phyloP scores from a whole-genome alignment of 768 basidiomycete species.

The Boletus vermiculosoides region DNA sequence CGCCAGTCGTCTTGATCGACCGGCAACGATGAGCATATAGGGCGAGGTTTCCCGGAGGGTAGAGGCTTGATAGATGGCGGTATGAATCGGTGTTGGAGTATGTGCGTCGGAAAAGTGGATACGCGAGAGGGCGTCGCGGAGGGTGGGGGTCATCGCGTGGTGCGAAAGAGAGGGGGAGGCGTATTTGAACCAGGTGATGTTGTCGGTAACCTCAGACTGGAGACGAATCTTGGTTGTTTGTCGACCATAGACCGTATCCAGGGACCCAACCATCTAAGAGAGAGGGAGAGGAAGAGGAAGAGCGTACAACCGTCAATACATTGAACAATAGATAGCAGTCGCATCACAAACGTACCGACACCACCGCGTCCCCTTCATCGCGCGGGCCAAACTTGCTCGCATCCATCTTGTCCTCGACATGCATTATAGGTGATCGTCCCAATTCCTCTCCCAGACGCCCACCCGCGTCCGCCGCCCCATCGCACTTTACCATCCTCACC shows the following conservation, averaged over 20 bases:
- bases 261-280: constrained; percentile 39
- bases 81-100: constrained; percentile 60
- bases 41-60: constrained; percentile 27
- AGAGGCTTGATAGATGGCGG: constrained; percentile 47
- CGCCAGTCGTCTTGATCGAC: constrained; percentile 73
- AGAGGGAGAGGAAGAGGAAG: too few species aligned
- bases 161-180: constrained; percentile 23
- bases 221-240: constrained; percentile 61
- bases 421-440: constrained; percentile 25
- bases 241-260: constrained; percentile 72
- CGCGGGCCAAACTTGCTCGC: not conserved
- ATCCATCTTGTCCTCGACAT: constrained; percentile 16
- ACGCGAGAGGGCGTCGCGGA: constrained; percentile 45
- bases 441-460: not conserved
- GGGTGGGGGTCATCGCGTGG: not conserved
- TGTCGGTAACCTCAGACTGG: constrained; percentile 84
- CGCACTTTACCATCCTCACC: constrained; percentile 57
- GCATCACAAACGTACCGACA: constrained; percentile 9
- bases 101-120: constrained; percentile 59
- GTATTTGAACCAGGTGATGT: constrained; percentile 69
- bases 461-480: constrained; percentile 25
- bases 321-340: not conserved
- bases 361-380: not conserved
- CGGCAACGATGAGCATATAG: constrained; percentile 62
- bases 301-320: not conserved